Evolutionary conservation across 2,329 filamentous ascomycete genomes (phyloP).

Genomic region (Fusarium guadeloupense): DNA sequence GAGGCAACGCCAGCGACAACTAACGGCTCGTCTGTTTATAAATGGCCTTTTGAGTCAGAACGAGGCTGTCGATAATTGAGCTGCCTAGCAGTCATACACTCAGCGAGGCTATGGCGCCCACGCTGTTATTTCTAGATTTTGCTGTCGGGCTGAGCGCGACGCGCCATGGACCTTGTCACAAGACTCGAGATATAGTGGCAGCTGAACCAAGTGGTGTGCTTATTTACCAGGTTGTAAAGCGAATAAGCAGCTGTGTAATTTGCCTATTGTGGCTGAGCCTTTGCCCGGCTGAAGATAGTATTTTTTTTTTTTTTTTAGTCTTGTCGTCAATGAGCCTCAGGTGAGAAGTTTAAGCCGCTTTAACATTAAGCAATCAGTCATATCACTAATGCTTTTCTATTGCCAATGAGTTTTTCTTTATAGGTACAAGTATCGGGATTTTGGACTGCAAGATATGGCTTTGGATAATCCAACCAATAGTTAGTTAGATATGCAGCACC

Average conservation of each 20-base stretch:
- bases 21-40: constrained; percentile 12
- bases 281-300: constrained; percentile 29
- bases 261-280: constrained; percentile 27
- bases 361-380: neutral
- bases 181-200: constrained; percentile 19
- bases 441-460: neutral
- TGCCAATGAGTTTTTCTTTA: neutral
- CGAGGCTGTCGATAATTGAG: constrained; percentile 17
- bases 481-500: constrained; percentile 28
- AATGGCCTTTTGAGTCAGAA: constrained; percentile 10
- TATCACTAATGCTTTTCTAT: neutral
- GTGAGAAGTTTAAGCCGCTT: neutral
- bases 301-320: no score
- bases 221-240: constrained; percentile 7
- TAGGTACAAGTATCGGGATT: neutral
- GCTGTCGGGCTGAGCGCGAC: neutral
- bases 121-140: neutral
- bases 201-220: constrained; percentile 26
- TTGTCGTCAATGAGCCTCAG: constrained; percentile 11
- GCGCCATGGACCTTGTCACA: constrained; percentile 19
- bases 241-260: constrained; percentile 7
- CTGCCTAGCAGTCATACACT: constrained; percentile 18
- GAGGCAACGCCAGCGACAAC: neutral
- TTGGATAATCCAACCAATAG: neutral
- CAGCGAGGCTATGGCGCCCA: constrained; percentile 4